Evolutionary conservation across 2,329 filamentous ascomycete genomes (phyloP).

Genomic region (Huntiella abstrusa): DNA sequence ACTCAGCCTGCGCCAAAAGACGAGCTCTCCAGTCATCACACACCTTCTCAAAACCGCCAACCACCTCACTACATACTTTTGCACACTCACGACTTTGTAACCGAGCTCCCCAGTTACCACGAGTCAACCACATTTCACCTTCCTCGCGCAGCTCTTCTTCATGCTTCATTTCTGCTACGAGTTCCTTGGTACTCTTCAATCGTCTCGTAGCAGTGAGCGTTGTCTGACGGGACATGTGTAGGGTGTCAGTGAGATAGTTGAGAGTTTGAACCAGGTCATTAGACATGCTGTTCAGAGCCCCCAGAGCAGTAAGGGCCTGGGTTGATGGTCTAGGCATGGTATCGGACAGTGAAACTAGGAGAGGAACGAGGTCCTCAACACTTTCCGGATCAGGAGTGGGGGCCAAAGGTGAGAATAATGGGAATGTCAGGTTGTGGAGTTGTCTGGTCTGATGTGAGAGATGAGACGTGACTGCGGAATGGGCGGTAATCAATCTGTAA

Average conservation of each 20-base stretch:
- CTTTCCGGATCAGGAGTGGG: slow-evolving; percentile 42
- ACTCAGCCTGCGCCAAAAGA: slow-evolving; percentile 45
- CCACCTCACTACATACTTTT: slow-evolving; percentile 66
- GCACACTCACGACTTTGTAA: slow-evolving; percentile 64
- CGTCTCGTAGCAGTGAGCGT: slow-evolving; percentile 65
- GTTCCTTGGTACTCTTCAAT: slow-evolving; percentile 63
- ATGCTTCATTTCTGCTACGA: slow-evolving; percentile 65
- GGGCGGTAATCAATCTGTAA: slow-evolving; percentile 53
- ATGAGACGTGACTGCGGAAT: slow-evolving; percentile 56
- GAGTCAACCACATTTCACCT: slow-evolving; percentile 62
- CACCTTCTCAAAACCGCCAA: slow-evolving; percentile 79
- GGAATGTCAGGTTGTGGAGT: slow-evolving; percentile 54
- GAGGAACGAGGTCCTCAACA: slow-evolving; percentile 49
- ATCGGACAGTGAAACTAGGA: slow-evolving; percentile 45
- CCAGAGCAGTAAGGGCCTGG: slow-evolving; percentile 44
- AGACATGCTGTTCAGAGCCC: slow-evolving; percentile 50
- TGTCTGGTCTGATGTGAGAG: slow-evolving; percentile 57
- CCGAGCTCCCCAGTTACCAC: slow-evolving; percentile 66
- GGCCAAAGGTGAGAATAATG: slow-evolving; percentile 49
- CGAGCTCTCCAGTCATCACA: slow-evolving; percentile 70
- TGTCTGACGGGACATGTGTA: slow-evolving; percentile 86
- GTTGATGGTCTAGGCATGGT: slow-evolving; percentile 47
- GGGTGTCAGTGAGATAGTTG: slow-evolving; percentile 69
- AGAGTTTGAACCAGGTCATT: slow-evolving; percentile 60
- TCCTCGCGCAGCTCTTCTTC: slow-evolving; percentile 72